These are phyloP conservation scores for Globisporangium rhizosaccharum DNA, from an alignment of 352 stramenopile genomes.

Conservation along the genomic window DNA sequence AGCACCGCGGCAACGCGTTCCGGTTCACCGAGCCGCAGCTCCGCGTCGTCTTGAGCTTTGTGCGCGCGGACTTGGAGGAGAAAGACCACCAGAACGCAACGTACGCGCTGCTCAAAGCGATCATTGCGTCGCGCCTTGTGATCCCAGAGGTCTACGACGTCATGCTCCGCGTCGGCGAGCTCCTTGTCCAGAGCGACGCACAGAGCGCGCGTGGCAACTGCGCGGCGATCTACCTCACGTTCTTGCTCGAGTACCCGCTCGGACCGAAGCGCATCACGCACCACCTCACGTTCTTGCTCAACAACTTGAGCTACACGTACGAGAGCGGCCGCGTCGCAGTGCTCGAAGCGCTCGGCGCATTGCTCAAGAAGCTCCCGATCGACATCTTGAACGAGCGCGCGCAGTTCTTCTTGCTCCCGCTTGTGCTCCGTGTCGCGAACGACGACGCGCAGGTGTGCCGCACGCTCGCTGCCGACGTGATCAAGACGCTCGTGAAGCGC, in stretches of 20 bases:
- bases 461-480: slow-evolving; percentile 65
- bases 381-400: slow-evolving; percentile 89
- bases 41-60: slow-evolving; percentile 88
- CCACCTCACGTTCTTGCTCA: slow-evolving; percentile 93
- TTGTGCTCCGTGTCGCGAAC: slow-evolving; percentile 95
- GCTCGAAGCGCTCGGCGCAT: slow-evolving; percentile 81
- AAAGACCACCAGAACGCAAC: slow-evolving; percentile 94
- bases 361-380: slow-evolving; percentile 91
- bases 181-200: slow-evolving; percentile 92
- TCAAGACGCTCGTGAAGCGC: slow-evolving; percentile 85
- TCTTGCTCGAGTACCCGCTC: slow-evolving; percentile 95
- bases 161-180: slow-evolving; percentile 91
- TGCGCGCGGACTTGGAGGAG: slow-evolving; percentile 90
- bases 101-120: slow-evolving; percentile 90
- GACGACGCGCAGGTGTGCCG: slow-evolving; percentile 91
- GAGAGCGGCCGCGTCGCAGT: slow-evolving; percentile 91
- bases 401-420: slow-evolving; percentile 93
- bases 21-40: slow-evolving; percentile 68
- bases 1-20: slow-evolving; percentile 46
- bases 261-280: slow-evolving; percentile 90
- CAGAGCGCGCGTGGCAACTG: slow-evolving; percentile 80
- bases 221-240: slow-evolving; percentile 80
- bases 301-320: slow-evolving; percentile 95
- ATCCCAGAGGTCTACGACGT: slow-evolving; percentile 96
- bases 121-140: slow-evolving; percentile 88